Base-by-base conservation (phyloP, 2,329 filamentous ascomycete genomes). In the Nectriaceae sp. region DNA sequence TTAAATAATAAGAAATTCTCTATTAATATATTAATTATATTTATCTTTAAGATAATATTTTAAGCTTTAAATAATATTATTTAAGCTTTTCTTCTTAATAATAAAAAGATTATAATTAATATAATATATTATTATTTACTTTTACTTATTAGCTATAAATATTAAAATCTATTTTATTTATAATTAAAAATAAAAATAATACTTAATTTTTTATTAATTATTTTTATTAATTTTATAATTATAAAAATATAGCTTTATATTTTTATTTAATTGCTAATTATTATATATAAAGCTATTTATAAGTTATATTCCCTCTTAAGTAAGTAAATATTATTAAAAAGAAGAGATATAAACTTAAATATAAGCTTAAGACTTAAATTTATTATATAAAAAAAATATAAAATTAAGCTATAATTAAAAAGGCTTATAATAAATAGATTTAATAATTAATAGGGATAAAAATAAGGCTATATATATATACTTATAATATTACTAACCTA, bases 41-140 rank as follows among this genome's bases (percentile, higher is more conserved):
- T 31, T 31, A 31, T 8, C 26, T 31, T 31, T 31, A 31, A 15
- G 15, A 15, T 15, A 31, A 31, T 31, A 31, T 15, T 31, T 8
- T 31, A 31, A 31, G 26, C 8, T 8, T 15, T 31, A 31, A 31
- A 8, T 31, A 8, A 31, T 31, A 31, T 31, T 31, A 31, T 31
- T 31, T 8, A 31, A 15, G 15, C 26, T 31, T 31, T 31, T 31
- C 26, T 31, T 31, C 15, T 8, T 15, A 8, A 31, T 31, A 31
- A 31, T 31, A 31, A 31, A 41, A 41, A 21, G 22, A n/a, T 20
- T 20, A 11, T 41, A 41, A 20, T 41, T 24, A 20, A 41, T 20
- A 41, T 41, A 41, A 11, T 41, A 41, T 21, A 41, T 41, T 41
- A 20, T 41, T 21, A 21, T 41, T 16, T 21, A 20, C 21, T 19